Evolutionary conservation across 2,329 filamentous ascomycete genomes (phyloP), one percentile per base, ranked within the genome.

Genomic region (Juglanconis oblonga): DNA sequence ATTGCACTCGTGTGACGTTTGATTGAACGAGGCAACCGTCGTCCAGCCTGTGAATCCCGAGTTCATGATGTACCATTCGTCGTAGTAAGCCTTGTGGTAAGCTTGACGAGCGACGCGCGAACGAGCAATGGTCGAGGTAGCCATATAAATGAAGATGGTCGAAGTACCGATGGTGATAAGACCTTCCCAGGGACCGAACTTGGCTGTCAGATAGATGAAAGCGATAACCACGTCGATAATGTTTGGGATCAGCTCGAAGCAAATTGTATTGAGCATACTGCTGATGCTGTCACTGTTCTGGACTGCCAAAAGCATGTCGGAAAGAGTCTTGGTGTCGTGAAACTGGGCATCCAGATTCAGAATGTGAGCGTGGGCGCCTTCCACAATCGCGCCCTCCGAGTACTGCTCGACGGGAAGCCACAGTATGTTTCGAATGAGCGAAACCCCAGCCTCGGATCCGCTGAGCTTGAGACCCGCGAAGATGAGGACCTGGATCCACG

Each of bases 261-360:
- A 77, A 31, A 87, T 75, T 8, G 79, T 81, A 67, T 87, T 85
- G 4, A 87, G 74, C 48, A 84, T 78, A 52, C 78, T 81, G 8
- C 81, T 82, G 36, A 86, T 77, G 51, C 79, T 77, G 42, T 77
- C 77, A 4, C 82, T 82, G 9, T 81, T 80, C 13, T 79, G 77
- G 44, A 86, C 84, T 4, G 83, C 82, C 71, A 82, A 76, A 68
- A 82, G 77, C 66, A 85, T 81, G 64, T 86, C 83, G 2, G 82
- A 84, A 1, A 81, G 81, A 66, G 80, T 85, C 69, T 85, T 83
- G 24, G 81, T 80, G 66, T 86, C 83, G 66, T 86, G 83, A 58
- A 86, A 86, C 64, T 86, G 83, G 29, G 82, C 83, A 1, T 84
- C 86, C 6, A 86, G 77, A 58, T 82, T 80, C 74, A 86, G 81